Conservation (phyloP, 495 filamentous ascomycete genomes). For the Entonaema liquescens region DNA sequence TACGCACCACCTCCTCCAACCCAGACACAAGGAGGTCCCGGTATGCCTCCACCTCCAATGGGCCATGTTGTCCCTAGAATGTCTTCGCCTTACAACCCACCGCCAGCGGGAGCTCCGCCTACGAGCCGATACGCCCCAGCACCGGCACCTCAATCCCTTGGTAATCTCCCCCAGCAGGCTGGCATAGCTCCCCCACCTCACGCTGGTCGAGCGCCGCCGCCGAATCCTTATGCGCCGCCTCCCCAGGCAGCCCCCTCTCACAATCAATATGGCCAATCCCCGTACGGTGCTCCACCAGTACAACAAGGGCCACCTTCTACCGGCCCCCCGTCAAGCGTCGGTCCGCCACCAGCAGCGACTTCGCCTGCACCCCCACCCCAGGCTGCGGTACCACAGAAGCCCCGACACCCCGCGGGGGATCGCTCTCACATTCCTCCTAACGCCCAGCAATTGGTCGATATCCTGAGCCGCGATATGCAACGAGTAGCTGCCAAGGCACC, state of each 20-base stretch:
- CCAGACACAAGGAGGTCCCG: conserved; percentile 46
- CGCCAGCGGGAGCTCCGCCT: conserved; percentile 75
- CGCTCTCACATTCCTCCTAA: conserved; percentile 84
- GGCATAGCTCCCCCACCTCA: conserved; percentile 46
- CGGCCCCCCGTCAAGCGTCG: conserved; percentile 58
- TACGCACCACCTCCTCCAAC: conserved; percentile 73
- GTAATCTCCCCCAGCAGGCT: conserved; percentile 61
- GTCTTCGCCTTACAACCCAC: conserved; percentile 88
- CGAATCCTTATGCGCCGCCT: conserved; percentile 70
- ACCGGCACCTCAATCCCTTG: conserved; percentile 66
- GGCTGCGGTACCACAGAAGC: conserved; percentile 46
- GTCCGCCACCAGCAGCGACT: conserved; percentile 54
- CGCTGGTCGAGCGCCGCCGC: conserved; percentile 50
- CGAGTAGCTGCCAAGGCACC: conserved; percentile 86
- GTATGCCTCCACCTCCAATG: conserved; percentile 53
- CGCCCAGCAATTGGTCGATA: conserved; percentile 80
- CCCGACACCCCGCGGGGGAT: conserved; percentile 85
- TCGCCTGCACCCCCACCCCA: conserved; percentile 60
- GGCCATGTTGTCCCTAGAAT: conserved; percentile 72
- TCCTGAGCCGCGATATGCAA: conserved; percentile 84
- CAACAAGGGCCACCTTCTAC: conserved; percentile 52
- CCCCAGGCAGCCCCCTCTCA: conserved; percentile 50
- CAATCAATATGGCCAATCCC: conserved; percentile 58
- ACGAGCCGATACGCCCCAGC: conserved; percentile 88
- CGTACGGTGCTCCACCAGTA: conserved; percentile 38